Evolutionary conservation across 257 asterid genomes (phyloP).

Genomic region (Nicotiana noctiflora): DNA sequence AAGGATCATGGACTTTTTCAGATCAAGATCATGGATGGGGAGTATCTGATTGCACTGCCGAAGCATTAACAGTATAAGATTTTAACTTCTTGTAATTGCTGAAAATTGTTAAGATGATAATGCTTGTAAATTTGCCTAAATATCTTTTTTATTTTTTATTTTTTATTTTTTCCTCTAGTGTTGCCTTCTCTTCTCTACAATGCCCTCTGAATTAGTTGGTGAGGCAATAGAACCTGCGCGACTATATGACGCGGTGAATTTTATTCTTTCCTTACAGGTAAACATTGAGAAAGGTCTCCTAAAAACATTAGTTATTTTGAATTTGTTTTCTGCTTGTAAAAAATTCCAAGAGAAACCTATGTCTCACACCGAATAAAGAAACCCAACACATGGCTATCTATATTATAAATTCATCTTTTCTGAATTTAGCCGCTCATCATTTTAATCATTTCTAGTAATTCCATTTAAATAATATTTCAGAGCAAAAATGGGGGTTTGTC

Average conservation of each 20-base stretch:
- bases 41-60: constrained; percentile 93
- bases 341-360: not conserved
- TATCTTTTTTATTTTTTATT: too few species aligned
- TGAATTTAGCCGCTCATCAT: not conserved
- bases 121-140: not conserved
- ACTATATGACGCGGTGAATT: constrained; percentile 69
- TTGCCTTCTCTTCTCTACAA: constrained; percentile 68
- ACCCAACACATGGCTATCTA: not conserved
- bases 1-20: constrained; percentile 93
- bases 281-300: not conserved
- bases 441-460: not conserved
- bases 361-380: not conserved
- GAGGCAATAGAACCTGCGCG: constrained; percentile 55
- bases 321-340: not conserved
- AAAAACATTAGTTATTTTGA: not conserved
- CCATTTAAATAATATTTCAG: constrained; percentile 29
- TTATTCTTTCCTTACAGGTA: constrained; percentile 71
- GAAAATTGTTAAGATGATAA: not conserved
- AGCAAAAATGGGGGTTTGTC: constrained; percentile 84
- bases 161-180: constrained; percentile 25
- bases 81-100: not conserved
- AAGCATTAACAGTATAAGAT: constrained; percentile 57
- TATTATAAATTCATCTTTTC: not conserved
- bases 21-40: constrained; percentile 98
- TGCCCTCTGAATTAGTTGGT: constrained; percentile 76